Percentiles rank a stretch among this genome's conserved stretches.
These are phyloP conservation scores for Colletotrichum sp. DNA, from an alignment of 2,329 filamentous ascomycete species.

Conservation along the genomic window DNA sequence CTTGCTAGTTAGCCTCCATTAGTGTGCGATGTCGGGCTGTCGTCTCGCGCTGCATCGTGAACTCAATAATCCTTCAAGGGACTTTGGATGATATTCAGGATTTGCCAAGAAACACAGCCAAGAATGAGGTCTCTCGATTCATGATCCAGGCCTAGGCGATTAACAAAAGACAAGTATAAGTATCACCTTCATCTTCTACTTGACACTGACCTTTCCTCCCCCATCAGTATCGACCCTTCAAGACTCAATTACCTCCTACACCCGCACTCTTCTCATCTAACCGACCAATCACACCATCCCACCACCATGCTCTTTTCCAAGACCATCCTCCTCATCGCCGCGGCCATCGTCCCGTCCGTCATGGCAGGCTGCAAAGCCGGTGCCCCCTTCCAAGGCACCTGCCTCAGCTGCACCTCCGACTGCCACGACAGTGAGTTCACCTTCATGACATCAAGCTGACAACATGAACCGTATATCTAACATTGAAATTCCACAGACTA, in stretches of 20 bases:
- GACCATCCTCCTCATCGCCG: not conserved
- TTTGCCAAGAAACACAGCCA: not conserved
- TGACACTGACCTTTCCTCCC: fast-evolving
- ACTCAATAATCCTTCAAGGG: not conserved
- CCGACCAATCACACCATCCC: not conserved
- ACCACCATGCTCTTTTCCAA: not conserved
- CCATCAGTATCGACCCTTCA: not conserved
- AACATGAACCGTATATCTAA: fast-evolving
- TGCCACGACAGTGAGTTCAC: not conserved
- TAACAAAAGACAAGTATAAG: not conserved
- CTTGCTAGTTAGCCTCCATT: fast-evolving
- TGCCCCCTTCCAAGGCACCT: not conserved
- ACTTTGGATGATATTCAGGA: fast-evolving
- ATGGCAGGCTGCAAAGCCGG: not conserved
- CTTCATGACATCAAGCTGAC: fast-evolving
- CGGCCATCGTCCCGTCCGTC: not conserved
- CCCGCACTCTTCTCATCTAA: not conserved
- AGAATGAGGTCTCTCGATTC: fast-evolving
- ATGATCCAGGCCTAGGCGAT: fast-evolving
- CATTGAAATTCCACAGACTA: not conserved
- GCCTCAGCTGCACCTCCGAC: not conserved
- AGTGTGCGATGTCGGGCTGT: not conserved
- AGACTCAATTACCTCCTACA: not conserved
- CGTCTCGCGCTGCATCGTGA: fast-evolving
- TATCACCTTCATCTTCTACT: fast-evolving